Base-by-base conservation (phyloP, 345 rosid species). In the Boechera divaricarpa region DNA sequence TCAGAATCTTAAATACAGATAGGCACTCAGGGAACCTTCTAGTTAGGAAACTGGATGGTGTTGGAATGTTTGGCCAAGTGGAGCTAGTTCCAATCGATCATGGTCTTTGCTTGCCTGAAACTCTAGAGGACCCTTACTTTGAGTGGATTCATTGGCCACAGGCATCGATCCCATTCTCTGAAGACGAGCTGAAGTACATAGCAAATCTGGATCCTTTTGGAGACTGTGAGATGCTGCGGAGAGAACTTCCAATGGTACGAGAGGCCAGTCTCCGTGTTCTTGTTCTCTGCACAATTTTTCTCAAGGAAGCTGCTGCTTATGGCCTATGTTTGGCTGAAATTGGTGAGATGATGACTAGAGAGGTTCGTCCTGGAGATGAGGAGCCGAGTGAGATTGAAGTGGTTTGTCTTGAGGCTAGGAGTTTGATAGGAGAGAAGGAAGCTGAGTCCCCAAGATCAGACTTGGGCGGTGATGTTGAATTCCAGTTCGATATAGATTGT, bases 81-180 rank as follows among this genome's bases (percentile, higher is more conserved):
- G 97, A 94, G 69, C 83, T 94, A 44, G 82, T 87, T 86, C 99
- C 99, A 10, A 92, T 94, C 44, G 99, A 94, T 80, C 99, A 94
- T 51, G 99, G 98, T 33, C 90, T 94, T 66, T 87, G 97, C 87
- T 83, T 94, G 69, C 99, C 99, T 0, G 99, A 94, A 82, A 86
- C 91, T 39, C 77, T 94, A 67, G 99, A 94, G 79, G 99, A 94
- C 55, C 99, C 99, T 13, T 94, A 94, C 82, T 90, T 94, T 4
- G 99, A 94, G 87, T 92, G 99, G 99, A 90, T 94, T 80, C 98
- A 94, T 76, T 94, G 99, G 99, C 98, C 99, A 5, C 99, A 94
- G 64, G 97, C 98, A 18, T 94, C 99, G 5, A 89, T 94, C 64
- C 99, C 99, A 15, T 92, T 94, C 75, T 86, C 98, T 6, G 97